These are phyloP conservation scores for Yarrowia porcina DNA, from an alignment of 805 yeast genomes.

Conservation along the genomic window DNA sequence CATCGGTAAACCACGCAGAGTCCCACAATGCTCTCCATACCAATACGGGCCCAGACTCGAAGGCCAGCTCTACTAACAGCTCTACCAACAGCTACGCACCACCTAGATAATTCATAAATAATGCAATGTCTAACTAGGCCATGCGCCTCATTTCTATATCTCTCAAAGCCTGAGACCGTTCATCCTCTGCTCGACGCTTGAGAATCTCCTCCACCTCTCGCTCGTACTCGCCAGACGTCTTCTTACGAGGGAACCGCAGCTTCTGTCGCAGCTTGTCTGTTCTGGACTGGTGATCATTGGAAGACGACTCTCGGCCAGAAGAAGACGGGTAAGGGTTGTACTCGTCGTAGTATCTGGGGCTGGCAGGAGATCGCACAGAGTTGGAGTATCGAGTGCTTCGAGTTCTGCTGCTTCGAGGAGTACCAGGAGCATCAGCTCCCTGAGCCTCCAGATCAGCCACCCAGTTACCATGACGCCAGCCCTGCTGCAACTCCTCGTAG, in stretches of 20 bases:
- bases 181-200: constrained; percentile 39
- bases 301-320: not conserved
- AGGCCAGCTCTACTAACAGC: too few relatives aligned
- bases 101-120: not conserved
- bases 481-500: constrained; percentile 51
- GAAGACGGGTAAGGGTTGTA: constrained; percentile 1
- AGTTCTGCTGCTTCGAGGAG: constrained; percentile 24
- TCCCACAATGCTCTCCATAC: not conserved
- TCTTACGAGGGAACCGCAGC: constrained; percentile 34
- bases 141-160: constrained; percentile 23
- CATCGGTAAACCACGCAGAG: not conserved
- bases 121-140: constrained; percentile 26
- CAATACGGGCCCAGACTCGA: not conserved
- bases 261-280: constrained; percentile 32
- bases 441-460: constrained; percentile 23
- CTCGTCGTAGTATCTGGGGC: constrained; percentile 14
- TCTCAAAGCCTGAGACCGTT: constrained; percentile 7
- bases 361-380: constrained; percentile 10
- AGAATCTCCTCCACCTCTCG: constrained; percentile 40
- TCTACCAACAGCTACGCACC: not conserved
- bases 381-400: constrained; percentile 9
- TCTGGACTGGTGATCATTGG: not conserved
- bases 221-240: constrained; percentile 37
- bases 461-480: constrained; percentile 25
- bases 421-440: not conserved